These are phyloP conservation scores for Senna siamea DNA, from an alignment of 306 rosid genomes.

Conservation along the genomic window DNA sequence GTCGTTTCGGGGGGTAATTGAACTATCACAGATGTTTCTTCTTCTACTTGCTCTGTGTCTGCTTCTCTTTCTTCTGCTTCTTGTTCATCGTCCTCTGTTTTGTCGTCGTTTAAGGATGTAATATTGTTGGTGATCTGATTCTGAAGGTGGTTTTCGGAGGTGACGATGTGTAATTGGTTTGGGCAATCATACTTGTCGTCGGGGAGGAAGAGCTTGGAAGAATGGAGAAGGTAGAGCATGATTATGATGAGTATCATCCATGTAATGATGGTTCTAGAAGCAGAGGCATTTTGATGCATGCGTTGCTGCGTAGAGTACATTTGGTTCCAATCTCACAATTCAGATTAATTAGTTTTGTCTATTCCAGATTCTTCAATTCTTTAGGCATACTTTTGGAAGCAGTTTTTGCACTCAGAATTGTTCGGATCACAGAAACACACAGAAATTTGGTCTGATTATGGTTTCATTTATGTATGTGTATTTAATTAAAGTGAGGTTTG, in stretches of 20 bases:
- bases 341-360: no score
- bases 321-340: no score
- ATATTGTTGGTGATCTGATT: constrained; percentile 32
- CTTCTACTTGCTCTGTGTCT: neutral
- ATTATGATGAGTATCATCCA: constrained; percentile 54
- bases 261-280: constrained; percentile 47
- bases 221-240: constrained; percentile 53
- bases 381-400: no score
- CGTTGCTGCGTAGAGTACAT: constrained; percentile 17
- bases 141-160: constrained; percentile 34
- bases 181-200: constrained; percentile 44
- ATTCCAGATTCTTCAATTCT: no score
- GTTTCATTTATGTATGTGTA: neutral
- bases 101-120: no score
- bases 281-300: neutral
- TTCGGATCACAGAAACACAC: constrained; percentile 51
- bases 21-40: neutral
- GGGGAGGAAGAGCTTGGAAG: constrained; percentile 58
- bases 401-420: constrained; percentile 43
- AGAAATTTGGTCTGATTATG: no score
- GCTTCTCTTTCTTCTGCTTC: neutral
- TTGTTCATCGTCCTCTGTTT: no score
- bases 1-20: constrained; percentile 26
- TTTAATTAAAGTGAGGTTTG: constrained; percentile 30
- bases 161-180: constrained; percentile 27